A percentile compares a stretch with the other conserved stretches of the same genome.
phyloP scores from a whole-genome alignment of 768 basidiomycete species.

The Leccinum broughii region DNA sequence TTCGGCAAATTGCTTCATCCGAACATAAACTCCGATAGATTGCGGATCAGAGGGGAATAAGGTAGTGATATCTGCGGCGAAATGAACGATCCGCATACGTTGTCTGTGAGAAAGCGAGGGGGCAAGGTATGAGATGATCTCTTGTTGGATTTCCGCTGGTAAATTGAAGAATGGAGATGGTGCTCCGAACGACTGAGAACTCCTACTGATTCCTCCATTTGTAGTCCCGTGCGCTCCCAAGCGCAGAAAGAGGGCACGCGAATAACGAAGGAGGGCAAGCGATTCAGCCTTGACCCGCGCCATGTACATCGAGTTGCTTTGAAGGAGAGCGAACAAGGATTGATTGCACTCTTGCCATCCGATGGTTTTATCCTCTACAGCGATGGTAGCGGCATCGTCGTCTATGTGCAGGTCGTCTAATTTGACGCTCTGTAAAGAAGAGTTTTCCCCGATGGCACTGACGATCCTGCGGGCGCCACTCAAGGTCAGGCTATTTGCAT shows the following conservation, averaged over 20 bases:
- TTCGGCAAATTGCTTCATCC: conserved; percentile 9
- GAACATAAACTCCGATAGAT: conserved; percentile 14
- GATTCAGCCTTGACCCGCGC: conserved; percentile 46
- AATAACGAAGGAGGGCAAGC: conserved; percentile 47
- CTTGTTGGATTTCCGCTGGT: conserved; percentile 57
- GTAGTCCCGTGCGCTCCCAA: conserved; percentile 17
- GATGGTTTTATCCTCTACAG: conserved; percentile 22
- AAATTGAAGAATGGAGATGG: conserved; percentile 40
- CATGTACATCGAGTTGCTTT: conserved; percentile 46
- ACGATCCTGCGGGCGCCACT: conserved; percentile 47
- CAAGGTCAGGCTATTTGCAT: conserved; percentile 54
- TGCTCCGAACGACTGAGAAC: conserved; percentile 5
- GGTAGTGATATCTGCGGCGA: conserved; percentile 48
- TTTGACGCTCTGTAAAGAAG: conserved; percentile 47
- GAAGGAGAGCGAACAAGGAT: conserved; percentile 35
- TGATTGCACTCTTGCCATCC: conserved; percentile 35
- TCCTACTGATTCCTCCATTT: conserved; percentile 1
- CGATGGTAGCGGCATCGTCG: conserved; percentile 29
- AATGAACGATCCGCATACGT: conserved; percentile 51
- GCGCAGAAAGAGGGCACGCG: conserved; percentile 51
- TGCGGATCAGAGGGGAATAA: conserved; percentile 39
- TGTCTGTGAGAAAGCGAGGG: conserved; percentile 58
- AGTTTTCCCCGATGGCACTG: conserved; percentile 48
- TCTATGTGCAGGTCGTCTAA: conserved; percentile 45
- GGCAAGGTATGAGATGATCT: conserved; percentile 58